Evolutionary conservation across 345 rosid species (phyloP).

Genomic region (Eucalyptus virginea): DNA sequence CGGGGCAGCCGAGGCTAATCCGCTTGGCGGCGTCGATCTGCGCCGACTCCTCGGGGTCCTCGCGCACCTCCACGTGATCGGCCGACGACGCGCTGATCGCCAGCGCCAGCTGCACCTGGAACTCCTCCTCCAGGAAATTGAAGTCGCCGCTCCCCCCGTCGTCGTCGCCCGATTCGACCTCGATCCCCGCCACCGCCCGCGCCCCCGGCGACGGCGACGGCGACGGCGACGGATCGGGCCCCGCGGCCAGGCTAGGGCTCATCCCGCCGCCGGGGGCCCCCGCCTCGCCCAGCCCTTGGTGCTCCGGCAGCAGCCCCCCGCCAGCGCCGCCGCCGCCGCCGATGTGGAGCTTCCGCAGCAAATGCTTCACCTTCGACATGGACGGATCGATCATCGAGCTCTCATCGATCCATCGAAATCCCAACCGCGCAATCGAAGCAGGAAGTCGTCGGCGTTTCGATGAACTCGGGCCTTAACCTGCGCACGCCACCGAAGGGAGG

Average conservation of each 20-base stretch:
- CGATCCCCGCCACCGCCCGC: conserved; percentile 29
- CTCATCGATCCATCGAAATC: background rate
- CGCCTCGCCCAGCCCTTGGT: conserved; percentile 29
- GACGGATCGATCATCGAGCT: conserved; percentile 51
- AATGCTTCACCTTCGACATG: conserved; percentile 91
- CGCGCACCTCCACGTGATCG: conserved; percentile 15
- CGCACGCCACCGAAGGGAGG: conserved; percentile 22
- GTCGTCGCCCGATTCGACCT: conserved; percentile 20
- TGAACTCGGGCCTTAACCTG: conserved; percentile 25
- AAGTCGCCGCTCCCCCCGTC: conserved; percentile 30
- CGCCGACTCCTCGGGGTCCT: conserved; percentile 75
- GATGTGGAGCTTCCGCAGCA: conserved; percentile 85
- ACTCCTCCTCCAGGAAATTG: conserved; percentile 83
- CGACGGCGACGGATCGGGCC: conserved; percentile 2
- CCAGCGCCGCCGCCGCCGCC: conserved; percentile 72
- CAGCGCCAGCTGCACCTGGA: conserved; percentile 87
- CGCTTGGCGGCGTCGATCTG: conserved; percentile 95
- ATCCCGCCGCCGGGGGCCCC: conserved; percentile 4
- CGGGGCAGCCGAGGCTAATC: conserved; percentile 75
- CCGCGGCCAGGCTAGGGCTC: conserved; percentile 24
- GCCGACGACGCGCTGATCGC: conserved; percentile 95
- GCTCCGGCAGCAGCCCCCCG: conserved; percentile 47
- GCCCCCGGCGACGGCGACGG: conserved; percentile 25
- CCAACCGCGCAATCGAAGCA: background rate
- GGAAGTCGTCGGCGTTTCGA: background rate